Evolutionary conservation across 31 red algal species (phyloP).

Genomic region (Porphyra umbilicalis): DNA sequence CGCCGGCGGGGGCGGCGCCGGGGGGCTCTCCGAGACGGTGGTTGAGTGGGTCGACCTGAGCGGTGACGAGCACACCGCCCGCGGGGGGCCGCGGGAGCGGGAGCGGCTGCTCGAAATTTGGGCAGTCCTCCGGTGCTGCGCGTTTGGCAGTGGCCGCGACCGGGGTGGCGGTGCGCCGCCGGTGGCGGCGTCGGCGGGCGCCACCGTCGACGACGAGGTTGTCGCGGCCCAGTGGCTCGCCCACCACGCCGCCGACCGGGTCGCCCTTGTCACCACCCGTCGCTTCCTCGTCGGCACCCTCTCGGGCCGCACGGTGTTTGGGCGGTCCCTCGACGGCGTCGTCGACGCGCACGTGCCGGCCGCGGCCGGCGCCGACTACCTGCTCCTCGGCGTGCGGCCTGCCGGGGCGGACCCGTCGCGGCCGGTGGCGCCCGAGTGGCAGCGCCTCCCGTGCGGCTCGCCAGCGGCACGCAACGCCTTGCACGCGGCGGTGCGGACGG

Average conservation of each 20-base stretch:
- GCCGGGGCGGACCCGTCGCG: not conserved
- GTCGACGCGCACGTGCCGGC: not conserved
- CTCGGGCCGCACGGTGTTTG: not conserved
- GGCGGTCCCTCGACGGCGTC: not conserved
- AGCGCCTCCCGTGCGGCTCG: not conserved
- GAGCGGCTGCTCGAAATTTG: not conserved
- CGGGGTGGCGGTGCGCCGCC: not conserved
- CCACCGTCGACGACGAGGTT: not conserved
- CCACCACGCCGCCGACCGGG: not conserved
- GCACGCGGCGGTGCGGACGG: not conserved
- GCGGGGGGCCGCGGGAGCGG: not conserved
- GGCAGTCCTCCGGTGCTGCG: not conserved
- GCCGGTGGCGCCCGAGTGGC: not conserved
- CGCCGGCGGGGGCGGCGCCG: conserved; percentile 11
- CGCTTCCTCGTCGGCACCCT: not conserved
- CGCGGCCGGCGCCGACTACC: not conserved
- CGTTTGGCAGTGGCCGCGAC: not conserved
- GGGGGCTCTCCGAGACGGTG: conserved; percentile 8
- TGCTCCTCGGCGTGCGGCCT: not conserved
- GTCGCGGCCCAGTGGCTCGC: not conserved
- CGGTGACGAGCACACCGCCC: not conserved
- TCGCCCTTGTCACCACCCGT: not conserved
- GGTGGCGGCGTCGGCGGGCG: not conserved
- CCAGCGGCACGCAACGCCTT: not conserved
- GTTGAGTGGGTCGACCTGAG: conserved; percentile 66